phyloP scores from a whole-genome alignment of 2,329 filamentous ascomycete species.

The Aspergillus fischeri region DNA sequence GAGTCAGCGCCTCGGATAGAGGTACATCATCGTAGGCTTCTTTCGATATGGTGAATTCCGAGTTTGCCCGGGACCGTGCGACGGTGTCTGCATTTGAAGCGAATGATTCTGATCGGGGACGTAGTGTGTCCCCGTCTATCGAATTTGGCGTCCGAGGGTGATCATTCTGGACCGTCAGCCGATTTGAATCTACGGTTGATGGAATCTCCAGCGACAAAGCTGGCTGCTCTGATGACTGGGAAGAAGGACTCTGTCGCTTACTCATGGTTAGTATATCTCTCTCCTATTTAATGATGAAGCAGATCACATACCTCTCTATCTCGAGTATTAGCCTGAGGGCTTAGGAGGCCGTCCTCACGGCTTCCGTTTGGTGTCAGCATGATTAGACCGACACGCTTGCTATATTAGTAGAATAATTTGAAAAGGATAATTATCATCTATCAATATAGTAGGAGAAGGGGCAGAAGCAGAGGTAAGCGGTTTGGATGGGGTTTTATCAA shows the following conservation, averaged over 20 bases:
- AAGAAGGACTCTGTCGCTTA: constrained; percentile 2
- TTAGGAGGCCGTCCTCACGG: constrained; percentile 7
- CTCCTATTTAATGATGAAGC: background rate
- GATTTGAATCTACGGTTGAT: constrained; percentile 16
- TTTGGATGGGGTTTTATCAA: background rate
- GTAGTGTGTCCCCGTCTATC: constrained; percentile 43
- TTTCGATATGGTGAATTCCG: constrained; percentile 23
- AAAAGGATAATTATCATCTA: background rate
- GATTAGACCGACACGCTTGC: constrained; percentile 8
- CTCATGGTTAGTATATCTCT: background rate
- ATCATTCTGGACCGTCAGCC: constrained; percentile 22
- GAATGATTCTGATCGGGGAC: constrained; percentile 40
- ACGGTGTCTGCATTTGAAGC: constrained; percentile 33
- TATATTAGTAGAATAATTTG: constrained; percentile 2
- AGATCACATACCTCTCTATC: constrained; percentile 10
- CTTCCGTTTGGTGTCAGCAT: constrained; percentile 15
- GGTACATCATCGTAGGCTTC: constrained; percentile 36
- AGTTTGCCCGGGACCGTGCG: constrained; percentile 31
- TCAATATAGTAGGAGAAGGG: background rate
- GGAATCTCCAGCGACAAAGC: constrained; percentile 22
- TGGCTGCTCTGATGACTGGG: constrained; percentile 9
- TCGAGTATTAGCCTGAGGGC: constrained; percentile 8
- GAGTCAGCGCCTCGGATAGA: constrained; percentile 60
- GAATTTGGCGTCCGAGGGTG: constrained; percentile 32
- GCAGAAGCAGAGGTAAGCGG: background rate